Conservation (phyloP, 805 yeast genomes). For the Suhomyces xylopsoci region DNA sequence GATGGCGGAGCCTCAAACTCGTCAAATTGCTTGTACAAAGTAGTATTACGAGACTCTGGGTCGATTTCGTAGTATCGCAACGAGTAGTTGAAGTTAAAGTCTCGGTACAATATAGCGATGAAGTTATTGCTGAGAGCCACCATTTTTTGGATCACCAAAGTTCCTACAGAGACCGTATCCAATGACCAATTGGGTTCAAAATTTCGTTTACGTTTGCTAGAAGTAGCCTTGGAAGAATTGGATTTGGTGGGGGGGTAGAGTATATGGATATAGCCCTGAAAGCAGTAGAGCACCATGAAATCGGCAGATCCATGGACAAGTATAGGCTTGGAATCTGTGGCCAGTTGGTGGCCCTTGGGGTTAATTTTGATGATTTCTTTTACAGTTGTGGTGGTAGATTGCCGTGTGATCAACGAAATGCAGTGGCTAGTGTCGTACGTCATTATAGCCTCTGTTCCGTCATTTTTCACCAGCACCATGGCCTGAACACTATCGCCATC, state of each 20-base stretch:
- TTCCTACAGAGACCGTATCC: conserved; percentile 15
- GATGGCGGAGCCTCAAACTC: conserved; percentile 31
- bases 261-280: conserved; percentile 10
- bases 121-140: conserved; percentile 7
- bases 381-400: background rate
- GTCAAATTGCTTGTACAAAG: conserved; percentile 21
- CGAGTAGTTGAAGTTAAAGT: conserved; percentile 31
- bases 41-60: conserved; percentile 2
- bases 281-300: conserved; percentile 18
- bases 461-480: background rate
- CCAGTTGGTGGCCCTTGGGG: conserved; percentile 21
- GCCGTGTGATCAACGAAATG: background rate
- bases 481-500: background rate
- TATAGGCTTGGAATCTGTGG: conserved; percentile 20
- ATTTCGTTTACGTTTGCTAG: background rate
- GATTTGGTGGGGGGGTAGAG: background rate
- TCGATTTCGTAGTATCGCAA: conserved; percentile 27
- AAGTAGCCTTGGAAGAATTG: background rate
- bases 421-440: background rate
- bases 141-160: conserved; percentile 16
- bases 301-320: conserved; percentile 12
- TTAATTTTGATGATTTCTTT: conserved; percentile 11
- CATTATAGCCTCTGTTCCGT: background rate
- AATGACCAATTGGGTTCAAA: conserved; percentile 3
- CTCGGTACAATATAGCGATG: conserved; percentile 33